A percentile compares a stretch with the other conserved stretches of the same genome.
These are phyloP conservation scores for Elsinoe australis DNA, from an alignment of 2,329 filamentous ascomycete genomes.

Conservation along the genomic window DNA sequence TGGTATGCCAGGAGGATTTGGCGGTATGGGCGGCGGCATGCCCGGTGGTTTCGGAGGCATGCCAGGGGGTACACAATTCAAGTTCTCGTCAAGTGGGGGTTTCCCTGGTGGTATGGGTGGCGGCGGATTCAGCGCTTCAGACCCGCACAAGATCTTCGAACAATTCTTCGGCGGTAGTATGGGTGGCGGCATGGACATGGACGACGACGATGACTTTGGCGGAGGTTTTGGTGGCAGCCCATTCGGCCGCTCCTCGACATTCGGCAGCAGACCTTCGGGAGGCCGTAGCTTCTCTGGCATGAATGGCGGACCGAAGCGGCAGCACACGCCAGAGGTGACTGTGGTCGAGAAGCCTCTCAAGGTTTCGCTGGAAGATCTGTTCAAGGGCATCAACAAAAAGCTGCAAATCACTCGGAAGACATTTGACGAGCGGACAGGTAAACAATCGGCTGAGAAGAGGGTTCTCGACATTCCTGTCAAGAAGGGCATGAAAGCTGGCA, in stretches of 20 bases:
- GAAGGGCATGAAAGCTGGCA: slow-evolving; percentile 88
- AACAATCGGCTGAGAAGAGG: slow-evolving; percentile 78
- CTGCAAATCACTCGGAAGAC: slow-evolving; percentile 97
- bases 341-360: slow-evolving; percentile 80
- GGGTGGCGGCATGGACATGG: slow-evolving; percentile 34
- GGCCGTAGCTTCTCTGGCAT: slow-evolving; percentile 20
- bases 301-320: slow-evolving; percentile 31
- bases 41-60: slow-evolving; percentile 42
- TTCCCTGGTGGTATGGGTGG: slow-evolving; percentile 32
- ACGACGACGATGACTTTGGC: slow-evolving; percentile 38
- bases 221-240: slow-evolving; percentile 28
- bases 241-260: background rate
- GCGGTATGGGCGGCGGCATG: slow-evolving; percentile 37
- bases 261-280: slow-evolving; percentile 22
- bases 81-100: slow-evolving; percentile 53
- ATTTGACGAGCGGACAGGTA: slow-evolving; percentile 71
- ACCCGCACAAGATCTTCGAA: slow-evolving; percentile 75
- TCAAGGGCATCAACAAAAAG: slow-evolving; percentile 82
- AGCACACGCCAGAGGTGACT: slow-evolving; percentile 72
- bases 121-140: slow-evolving; percentile 71
- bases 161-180: slow-evolving; percentile 64
- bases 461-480: slow-evolving; percentile 94
- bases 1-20: slow-evolving; percentile 52
- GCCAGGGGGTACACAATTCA: slow-evolving; percentile 50
- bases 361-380: slow-evolving; percentile 81